Conservation (phyloP, 805 yeast genomes). For the Wickerhamiella azymoides region DNA sequence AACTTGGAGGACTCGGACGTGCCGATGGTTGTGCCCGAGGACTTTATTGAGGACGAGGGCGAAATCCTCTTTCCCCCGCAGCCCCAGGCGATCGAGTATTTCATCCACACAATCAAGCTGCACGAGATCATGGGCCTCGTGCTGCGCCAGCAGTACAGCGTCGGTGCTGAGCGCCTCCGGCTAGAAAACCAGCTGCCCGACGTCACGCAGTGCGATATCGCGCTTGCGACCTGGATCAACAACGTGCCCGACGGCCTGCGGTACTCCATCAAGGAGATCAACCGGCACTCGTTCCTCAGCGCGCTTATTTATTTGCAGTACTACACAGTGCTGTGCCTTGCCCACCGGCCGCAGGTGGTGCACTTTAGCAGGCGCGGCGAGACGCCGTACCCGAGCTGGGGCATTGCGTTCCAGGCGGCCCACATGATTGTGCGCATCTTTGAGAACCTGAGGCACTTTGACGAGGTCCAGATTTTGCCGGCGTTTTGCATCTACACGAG, state of each 20-base stretch:
- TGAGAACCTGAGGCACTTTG: constrained; percentile 38
- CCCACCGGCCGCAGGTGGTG: constrained; percentile 50
- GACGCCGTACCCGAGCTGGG: constrained; percentile 52
- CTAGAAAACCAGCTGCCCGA: constrained; percentile 32
- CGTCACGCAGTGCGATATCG: constrained; percentile 52
- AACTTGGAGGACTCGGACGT: constrained; percentile 65
- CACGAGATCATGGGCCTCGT: constrained; percentile 61
- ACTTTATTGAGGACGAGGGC: constrained; percentile 39
- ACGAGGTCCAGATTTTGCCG: constrained; percentile 40
- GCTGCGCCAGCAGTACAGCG: constrained; percentile 54
- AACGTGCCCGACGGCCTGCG: constrained; percentile 48
- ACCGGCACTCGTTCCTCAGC: constrained; percentile 40
- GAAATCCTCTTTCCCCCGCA: constrained; percentile 26
- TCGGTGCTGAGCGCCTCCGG: constrained; percentile 44
- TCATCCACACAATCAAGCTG: constrained; percentile 49
- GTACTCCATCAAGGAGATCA: constrained; percentile 41
- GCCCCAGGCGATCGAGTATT: constrained; percentile 38
- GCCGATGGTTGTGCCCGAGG: constrained; percentile 53
- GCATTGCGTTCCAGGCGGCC: constrained; percentile 70
- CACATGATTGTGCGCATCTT: constrained; percentile 55
- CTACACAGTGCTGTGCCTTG: constrained; percentile 55
- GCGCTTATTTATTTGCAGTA: constrained; percentile 54
- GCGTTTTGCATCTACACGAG: constrained; percentile 44
- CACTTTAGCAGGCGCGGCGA: constrained; percentile 14
- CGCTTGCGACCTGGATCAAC: constrained; percentile 66